Evolutionary conservation across 441 rosid genomes (phyloP).

Genomic region (Euphorbia corollata): DNA sequence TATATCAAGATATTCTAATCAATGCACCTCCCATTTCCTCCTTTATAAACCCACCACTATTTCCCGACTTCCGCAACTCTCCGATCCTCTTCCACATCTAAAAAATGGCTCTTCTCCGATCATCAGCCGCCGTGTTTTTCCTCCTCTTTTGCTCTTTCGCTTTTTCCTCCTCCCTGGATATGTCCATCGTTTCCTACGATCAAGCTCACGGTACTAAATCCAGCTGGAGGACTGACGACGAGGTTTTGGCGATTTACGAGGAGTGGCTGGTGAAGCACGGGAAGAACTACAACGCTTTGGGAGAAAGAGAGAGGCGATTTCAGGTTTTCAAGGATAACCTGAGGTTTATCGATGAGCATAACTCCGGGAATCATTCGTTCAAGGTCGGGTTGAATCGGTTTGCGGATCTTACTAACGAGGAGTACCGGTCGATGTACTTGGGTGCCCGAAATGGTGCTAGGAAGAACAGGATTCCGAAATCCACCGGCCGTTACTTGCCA

Average conservation of each 20-base stretch:
- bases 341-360: conserved; percentile 66
- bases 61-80: neutral
- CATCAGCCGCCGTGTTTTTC: conserved; percentile 21
- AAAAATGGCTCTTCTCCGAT: conserved; percentile 38
- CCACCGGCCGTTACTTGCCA: conserved; percentile 43
- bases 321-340: conserved; percentile 75
- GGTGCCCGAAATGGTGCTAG: conserved; percentile 35
- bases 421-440: conserved; percentile 61
- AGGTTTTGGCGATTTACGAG: conserved; percentile 60
- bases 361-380: conserved; percentile 48
- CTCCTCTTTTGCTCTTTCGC: conserved; percentile 35
- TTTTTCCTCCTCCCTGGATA: conserved; percentile 55
- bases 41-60: conserved; percentile 24
- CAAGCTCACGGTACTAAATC: conserved; percentile 33
- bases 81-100: neutral
- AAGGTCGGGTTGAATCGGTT: conserved; percentile 68
- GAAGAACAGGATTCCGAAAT: conserved; percentile 30
- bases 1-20: neutral
- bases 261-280: conserved; percentile 69
- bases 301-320: conserved; percentile 66
- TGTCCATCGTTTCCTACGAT: conserved; percentile 74
- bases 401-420: conserved; percentile 85
- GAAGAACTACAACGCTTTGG: conserved; percentile 54
- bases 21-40: neutral
- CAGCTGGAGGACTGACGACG: conserved; percentile 53